Evolutionary conservation across 176 grass and related monocot species (phyloP).

Genomic region (Avena sativa): DNA sequence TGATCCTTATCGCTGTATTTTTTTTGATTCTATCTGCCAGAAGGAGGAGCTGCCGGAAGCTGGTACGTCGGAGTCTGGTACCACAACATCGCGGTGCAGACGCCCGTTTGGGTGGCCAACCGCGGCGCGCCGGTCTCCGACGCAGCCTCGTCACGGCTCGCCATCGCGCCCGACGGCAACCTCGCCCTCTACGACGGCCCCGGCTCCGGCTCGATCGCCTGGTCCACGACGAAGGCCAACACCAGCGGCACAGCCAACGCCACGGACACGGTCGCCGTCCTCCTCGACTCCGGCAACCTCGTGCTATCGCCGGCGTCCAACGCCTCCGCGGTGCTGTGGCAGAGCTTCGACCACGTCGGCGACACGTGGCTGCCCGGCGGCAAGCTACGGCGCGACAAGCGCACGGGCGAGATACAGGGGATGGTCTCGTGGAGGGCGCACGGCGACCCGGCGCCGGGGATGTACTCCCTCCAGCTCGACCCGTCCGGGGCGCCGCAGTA

Average conservation of each 20-base stretch:
- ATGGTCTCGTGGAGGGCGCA: constrained; percentile 43
- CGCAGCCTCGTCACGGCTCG: constrained; percentile 11
- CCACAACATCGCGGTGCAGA: constrained; percentile 24
- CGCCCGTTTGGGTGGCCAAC: constrained; percentile 62
- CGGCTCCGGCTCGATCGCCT: constrained; percentile 1
- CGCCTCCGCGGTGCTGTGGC: constrained; percentile 40
- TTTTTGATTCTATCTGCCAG: background rate
- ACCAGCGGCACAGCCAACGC: background rate
- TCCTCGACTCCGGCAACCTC: constrained; percentile 51
- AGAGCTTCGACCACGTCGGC: constrained; percentile 59
- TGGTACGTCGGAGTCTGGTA: constrained; percentile 55
- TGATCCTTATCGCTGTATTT: background rate
- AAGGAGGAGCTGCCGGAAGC: background rate
- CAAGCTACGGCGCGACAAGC: constrained; percentile 52
- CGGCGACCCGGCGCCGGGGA: constrained; percentile 40
- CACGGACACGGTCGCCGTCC: constrained; percentile 15
- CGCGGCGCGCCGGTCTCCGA: constrained; percentile 36
- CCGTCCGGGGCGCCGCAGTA: constrained; percentile 45
- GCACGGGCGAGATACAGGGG: constrained; percentile 23
- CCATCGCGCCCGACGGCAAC: constrained; percentile 40
- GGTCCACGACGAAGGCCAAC: constrained; percentile 39
- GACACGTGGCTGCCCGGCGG: constrained; percentile 57
- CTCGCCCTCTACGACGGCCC: constrained; percentile 24
- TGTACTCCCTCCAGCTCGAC: constrained; percentile 48
- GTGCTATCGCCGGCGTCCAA: constrained; percentile 32